phyloP scores from a whole-genome alignment of 306 rosid genomes.

The Dryas alaskensis region DNA sequence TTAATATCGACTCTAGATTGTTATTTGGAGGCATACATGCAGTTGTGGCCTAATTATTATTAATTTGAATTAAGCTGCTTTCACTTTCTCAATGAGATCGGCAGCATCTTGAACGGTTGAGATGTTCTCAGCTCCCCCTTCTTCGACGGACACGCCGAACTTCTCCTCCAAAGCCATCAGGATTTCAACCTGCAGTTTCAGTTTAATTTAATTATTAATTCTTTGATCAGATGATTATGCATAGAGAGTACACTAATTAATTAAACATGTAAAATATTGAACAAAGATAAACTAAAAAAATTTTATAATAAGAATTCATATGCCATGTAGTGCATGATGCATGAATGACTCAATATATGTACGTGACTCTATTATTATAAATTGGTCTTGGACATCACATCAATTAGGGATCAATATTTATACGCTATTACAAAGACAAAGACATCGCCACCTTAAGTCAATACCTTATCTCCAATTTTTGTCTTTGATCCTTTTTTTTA shows the following conservation, averaged over 20 bases:
- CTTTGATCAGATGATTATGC: background rate
- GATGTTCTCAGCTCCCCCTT: conserved; percentile 66
- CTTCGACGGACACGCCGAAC: conserved; percentile 61
- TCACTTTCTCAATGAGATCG: conserved; percentile 60
- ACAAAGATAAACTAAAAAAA: too few relatives aligned
- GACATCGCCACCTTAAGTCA: background rate
- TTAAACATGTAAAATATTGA: background rate
- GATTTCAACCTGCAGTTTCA: conserved; percentile 49
- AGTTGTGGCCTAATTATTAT: background rate
- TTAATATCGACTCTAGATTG: background rate
- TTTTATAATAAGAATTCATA: too few relatives aligned
- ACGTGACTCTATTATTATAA: background rate
- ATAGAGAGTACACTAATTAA: background rate
- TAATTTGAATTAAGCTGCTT: conserved; percentile 6
- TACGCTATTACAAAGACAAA: background rate
- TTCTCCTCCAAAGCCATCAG: conserved; percentile 71
- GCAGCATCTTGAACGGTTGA: conserved; percentile 71
- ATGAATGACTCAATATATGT: background rate
- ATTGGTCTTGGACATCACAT: background rate
- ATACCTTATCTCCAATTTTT: background rate
- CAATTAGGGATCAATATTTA: background rate
- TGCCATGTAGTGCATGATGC: background rate
- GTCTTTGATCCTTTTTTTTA: background rate
- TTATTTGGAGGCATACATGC: conserved; percentile 8
- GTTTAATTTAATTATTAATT: too few relatives aligned